Evolutionary conservation across 208 protist genomes (phyloP), one percentile per base, ranked within the genome.

Genomic region (Crithidia sp.): DNA sequence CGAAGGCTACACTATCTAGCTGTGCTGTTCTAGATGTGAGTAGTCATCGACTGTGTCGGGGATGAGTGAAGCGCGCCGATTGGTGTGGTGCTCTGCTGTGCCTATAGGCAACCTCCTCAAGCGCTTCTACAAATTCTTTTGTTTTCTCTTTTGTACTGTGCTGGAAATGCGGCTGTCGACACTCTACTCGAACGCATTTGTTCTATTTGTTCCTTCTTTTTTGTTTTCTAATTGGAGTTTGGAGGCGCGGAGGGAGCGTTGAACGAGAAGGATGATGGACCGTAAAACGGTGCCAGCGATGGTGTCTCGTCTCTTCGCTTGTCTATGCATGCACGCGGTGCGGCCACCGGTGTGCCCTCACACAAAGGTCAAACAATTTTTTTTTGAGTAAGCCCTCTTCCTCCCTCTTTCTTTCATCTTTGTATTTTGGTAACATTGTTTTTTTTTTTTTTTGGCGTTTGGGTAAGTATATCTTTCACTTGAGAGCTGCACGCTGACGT

Each of bases 391-490:
- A 28, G 28, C 28, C 28, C 16, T 62, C 16, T 40, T n/a, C 19
- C 14, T 62, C 40, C 16, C 40, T 41, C 40, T 5, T 62, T 44
- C n/a, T 62, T 62, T 40, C 1, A 40, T 28, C 1, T 28, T 1
- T 28, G 28, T 28, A 28, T 28, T 28, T 28, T 28, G 28, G 28
- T 28, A 28, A 0, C 28, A 17, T 61, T 61, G 40, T 44, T 40
- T 62, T 62, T 62, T 10, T 28, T 44, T 62, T 62, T 62, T n/a
- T 41, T 2, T 62, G n/a, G n/a, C n/a, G 28, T 41, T 12, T 12
- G 17, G 0, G 9, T 7, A 41, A 44, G 57, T 28, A 28, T 28
- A 2, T 28, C 1, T 28, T 62, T 7, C 28, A 16, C 57, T 9
- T 0, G 40, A 55, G 16, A 17, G 52, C 52, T 55, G 16, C 52